A percentile compares a stretch with the other conserved stretches of the same genome.
Evolutionary conservation across 2,329 filamentous ascomycete species (phyloP).

Genomic region (Nigrospora sphaerica): DNA sequence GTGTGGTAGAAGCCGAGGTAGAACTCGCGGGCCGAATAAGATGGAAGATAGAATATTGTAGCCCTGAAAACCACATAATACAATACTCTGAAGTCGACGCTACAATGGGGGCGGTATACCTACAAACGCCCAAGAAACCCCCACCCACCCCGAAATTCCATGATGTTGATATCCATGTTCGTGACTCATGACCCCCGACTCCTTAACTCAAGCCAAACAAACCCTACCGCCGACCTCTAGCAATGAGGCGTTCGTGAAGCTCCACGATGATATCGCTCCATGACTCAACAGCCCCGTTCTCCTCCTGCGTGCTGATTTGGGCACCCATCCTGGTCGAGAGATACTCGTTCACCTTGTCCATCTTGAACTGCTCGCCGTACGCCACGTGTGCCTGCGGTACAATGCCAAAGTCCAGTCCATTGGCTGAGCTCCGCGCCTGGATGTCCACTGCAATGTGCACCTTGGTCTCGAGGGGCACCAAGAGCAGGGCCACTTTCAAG

Average conservation of each 20-base stretch:
- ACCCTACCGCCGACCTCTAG: slow-evolving; percentile 42
- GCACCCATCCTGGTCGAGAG: slow-evolving; percentile 46
- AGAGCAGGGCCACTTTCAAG: slow-evolving; percentile 54
- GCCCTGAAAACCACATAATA: too few species aligned
- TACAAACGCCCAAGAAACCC: too few species aligned
- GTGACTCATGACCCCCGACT: slow-evolving; percentile 2
- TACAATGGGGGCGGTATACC: too few species aligned
- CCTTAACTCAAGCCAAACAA: not conserved
- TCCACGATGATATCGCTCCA: slow-evolving; percentile 53
- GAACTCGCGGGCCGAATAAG: too few species aligned
- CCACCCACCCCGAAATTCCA: too few species aligned
- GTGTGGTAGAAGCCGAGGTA: too few species aligned
- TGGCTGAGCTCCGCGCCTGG: slow-evolving; percentile 32
- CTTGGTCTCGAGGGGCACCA: slow-evolving; percentile 60
- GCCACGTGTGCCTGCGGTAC: slow-evolving; percentile 53
- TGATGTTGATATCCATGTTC: not conserved
- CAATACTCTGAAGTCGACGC: too few species aligned
- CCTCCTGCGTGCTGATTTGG: slow-evolving; percentile 23
- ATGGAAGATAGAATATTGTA: too few species aligned
- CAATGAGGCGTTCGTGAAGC: slow-evolving; percentile 46
- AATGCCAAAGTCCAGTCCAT: slow-evolving; percentile 48
- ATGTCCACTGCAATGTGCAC: slow-evolving; percentile 57
- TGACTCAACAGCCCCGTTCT: slow-evolving; percentile 23
- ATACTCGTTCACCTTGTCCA: slow-evolving; percentile 68
- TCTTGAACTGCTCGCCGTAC: slow-evolving; percentile 74